Base-by-base conservation (phyloP, 495 filamentous ascomycete species). In the Staphylotrichum longicolle region DNA sequence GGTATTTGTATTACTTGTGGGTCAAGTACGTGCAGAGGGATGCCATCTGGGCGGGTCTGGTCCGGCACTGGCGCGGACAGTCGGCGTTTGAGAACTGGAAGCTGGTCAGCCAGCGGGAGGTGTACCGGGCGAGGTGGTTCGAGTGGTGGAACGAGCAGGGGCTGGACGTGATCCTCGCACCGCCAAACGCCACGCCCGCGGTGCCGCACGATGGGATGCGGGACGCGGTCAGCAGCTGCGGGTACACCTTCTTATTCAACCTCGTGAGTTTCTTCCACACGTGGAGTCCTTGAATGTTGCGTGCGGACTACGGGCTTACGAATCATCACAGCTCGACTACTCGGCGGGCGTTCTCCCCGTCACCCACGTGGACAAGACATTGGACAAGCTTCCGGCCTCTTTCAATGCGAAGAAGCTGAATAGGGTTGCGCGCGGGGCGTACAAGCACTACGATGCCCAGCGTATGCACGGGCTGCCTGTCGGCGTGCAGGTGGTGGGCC, bases 191-290 rank as follows among this genome's bases (percentile, higher is more conserved):
- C 0, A 92, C 91, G 14, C 93, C 94, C 0, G 94, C 93, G 10
- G 83, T 96, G 14, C 93, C 91, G 2, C 91, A 93, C 70, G 84
- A 87, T 47, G 93, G 86, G 5, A 96, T 96, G 91, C 84, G 84
- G 63, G 83, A 91, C 61, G 91, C 90, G 0, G 90, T 96, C 45
- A 88, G 86, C 57, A 90, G 86, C 45, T 98, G 94, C 67, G 93
- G 92, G 3, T 98, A 98, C 72, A 97, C 93, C 0, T 96, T 98
- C 70, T 76, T 98, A 57, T 98, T 93, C 80, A 98, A 97, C 68
- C 59, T 97, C 64, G 87, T 86, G 74, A 71, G 80, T 69, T 8
- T 53, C 46, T 12, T 3, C 5, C 7, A 3, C 37, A 27, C 5
- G 41, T 9, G 35, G 7, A 27, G 3, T 10, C 10, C 37, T 39